phyloP scores from a whole-genome alignment of 73 alveolate genomes.

The Effrenium voratum region DNA sequence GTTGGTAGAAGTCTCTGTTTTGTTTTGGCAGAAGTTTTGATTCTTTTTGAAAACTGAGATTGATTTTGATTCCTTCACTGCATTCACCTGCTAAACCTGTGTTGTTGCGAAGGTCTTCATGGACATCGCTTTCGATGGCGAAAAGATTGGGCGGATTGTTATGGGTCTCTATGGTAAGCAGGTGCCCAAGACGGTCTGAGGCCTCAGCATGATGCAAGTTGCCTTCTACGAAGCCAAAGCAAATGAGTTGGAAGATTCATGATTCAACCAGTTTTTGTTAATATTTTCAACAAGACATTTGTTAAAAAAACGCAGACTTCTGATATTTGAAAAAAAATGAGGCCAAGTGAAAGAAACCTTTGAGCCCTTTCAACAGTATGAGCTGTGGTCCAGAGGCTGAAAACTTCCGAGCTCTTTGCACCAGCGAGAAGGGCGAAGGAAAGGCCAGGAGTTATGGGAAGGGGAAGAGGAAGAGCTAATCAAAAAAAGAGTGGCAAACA shows the following conservation, averaged over 20 bases:
- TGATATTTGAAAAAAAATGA: not conserved
- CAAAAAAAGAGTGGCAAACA: too few species aligned
- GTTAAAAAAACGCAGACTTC: not conserved
- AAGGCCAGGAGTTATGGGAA: too few species aligned
- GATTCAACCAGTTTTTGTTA: constrained; percentile 18
- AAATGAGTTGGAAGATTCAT: not conserved
- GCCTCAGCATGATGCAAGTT: not conserved
- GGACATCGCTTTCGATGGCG: constrained; percentile 97
- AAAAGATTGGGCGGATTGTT: constrained; percentile 97
- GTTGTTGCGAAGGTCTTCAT: constrained; percentile 96
- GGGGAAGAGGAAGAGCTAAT: too few species aligned
- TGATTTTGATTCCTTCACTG: too few species aligned
- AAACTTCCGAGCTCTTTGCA: constrained; percentile 97
- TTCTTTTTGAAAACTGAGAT: too few species aligned
- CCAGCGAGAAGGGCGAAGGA: constrained; percentile 97
- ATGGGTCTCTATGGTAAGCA: constrained; percentile 97
- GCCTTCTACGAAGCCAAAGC: not conserved
- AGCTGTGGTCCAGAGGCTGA: constrained; percentile 95
- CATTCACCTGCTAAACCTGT: too few species aligned
- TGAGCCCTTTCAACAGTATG: not conserved
- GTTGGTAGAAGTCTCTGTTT: too few species aligned
- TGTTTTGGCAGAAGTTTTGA: too few species aligned
- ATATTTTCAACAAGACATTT: not conserved
- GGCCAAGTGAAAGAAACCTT: not conserved
- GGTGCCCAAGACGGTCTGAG: constrained; percentile 96